These are phyloP conservation scores for Angophora floribunda DNA, from an alignment of 345 rosid genomes.

Conservation along the genomic window DNA sequence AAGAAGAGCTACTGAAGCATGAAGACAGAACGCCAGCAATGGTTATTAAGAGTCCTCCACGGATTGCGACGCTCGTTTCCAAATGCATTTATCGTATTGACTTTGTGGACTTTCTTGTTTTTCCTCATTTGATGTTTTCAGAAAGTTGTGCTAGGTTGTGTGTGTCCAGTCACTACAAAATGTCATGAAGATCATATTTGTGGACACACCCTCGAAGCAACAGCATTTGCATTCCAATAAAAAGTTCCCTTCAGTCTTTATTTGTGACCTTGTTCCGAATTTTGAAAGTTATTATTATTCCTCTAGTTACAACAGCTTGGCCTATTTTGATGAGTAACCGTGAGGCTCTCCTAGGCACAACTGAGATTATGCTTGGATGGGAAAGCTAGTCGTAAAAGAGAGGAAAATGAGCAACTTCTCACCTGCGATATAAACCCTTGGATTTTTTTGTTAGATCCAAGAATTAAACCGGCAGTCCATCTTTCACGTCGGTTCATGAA, in stretches of 20 bases:
- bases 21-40: neutral
- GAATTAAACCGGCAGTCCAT: neutral
- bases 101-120: neutral
- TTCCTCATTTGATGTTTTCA: neutral
- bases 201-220: neutral
- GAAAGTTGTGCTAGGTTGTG: neutral
- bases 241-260: neutral
- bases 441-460: too few relatives aligned
- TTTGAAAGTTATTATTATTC: neutral
- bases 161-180: neutral
- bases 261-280: too few relatives aligned
- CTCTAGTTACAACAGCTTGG: too few relatives aligned
- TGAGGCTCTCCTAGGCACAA: rapidly evolving
- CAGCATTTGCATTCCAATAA: neutral
- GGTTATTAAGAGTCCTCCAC: neutral
- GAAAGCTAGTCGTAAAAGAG: neutral
- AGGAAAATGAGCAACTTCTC: neutral
- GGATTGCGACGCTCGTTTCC: neutral
- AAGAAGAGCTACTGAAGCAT: too few relatives aligned
- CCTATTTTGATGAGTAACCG: neutral
- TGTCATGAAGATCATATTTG: neutral
- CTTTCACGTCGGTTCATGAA: too few relatives aligned
- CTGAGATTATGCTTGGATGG: neutral
- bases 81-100: neutral
- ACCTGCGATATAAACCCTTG: neutral